Evolutionary conservation across 2,329 filamentous ascomycete species (phyloP).

Genomic region (Capronia americana): DNA sequence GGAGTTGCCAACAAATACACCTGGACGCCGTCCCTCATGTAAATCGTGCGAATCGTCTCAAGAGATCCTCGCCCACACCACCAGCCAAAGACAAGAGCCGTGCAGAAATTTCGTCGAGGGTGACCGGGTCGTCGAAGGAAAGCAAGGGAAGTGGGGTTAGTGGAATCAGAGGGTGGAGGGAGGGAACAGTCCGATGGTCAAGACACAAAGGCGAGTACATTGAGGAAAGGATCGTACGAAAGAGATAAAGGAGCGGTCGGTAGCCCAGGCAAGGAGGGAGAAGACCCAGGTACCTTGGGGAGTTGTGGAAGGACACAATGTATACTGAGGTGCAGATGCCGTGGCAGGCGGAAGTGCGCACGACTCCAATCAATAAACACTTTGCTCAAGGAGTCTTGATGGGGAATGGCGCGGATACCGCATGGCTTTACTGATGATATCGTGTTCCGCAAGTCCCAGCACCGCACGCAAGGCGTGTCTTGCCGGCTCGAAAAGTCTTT

Average conservation of each 20-base stretch:
- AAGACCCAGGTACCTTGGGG: conserved; percentile 32
- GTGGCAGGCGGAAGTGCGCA: conserved; percentile 34
- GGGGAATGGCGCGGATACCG: conserved; percentile 32
- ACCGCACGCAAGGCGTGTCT: conserved; percentile 29
- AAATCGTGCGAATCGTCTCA: conserved; percentile 11
- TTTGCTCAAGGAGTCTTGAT: conserved; percentile 29
- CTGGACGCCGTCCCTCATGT: conserved; percentile 19
- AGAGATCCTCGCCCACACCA: conserved; percentile 10
- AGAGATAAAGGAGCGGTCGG: conserved; percentile 35
- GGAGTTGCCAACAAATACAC: conserved; percentile 14
- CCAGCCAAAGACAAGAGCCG: conserved; percentile 13
- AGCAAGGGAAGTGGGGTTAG: conserved; percentile 23
- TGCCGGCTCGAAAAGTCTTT: conserved; percentile 26
- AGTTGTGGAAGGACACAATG: conserved; percentile 26
- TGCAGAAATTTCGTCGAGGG: conserved; percentile 17
- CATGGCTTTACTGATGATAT: conserved; percentile 26
- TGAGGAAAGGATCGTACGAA: conserved; percentile 31
- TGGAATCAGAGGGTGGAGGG: conserved; percentile 23
- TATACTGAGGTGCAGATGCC: conserved; percentile 36
- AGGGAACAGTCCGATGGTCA: conserved; percentile 22
- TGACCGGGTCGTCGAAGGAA: conserved; percentile 26
- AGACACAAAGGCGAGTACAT: conserved; percentile 29
- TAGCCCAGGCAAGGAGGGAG: conserved; percentile 29
- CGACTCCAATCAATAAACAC: conserved; percentile 30
- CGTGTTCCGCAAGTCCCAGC: conserved; percentile 28